phyloP scores from a whole-genome alignment of 495 filamentous ascomycete genomes.

The Sordaria brevicollis region DNA sequence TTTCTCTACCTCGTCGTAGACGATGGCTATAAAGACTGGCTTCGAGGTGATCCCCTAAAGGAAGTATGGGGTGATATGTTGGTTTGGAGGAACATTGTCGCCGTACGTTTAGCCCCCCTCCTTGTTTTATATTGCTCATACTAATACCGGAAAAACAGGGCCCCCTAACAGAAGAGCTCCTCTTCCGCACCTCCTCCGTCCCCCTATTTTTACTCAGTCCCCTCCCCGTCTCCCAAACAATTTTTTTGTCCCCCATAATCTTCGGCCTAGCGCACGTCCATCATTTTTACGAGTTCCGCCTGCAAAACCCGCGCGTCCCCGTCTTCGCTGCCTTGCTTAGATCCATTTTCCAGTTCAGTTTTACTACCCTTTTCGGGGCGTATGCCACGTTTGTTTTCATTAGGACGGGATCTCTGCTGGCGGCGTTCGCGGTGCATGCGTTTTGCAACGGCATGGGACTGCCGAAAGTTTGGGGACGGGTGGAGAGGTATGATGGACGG shows the following conservation, averaged over 20 bases:
- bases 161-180: slow-evolving; percentile 82
- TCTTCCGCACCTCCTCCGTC: slow-evolving; percentile 79
- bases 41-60: slow-evolving; percentile 25
- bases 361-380: slow-evolving; percentile 88
- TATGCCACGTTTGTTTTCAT: slow-evolving; percentile 86
- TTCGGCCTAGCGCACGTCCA: slow-evolving; percentile 94
- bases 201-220: slow-evolving; percentile 74
- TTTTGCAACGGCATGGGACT: slow-evolving; percentile 93
- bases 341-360: slow-evolving; percentile 76
- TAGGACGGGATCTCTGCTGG: slow-evolving; percentile 68
- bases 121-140: neutral
- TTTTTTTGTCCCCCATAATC: slow-evolving; percentile 76
- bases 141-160: slow-evolving; percentile 42
- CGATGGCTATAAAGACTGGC: slow-evolving; percentile 57
- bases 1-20: slow-evolving; percentile 67
- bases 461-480: slow-evolving; percentile 75
- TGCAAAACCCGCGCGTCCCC: slow-evolving; percentile 65
- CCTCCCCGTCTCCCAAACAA: slow-evolving; percentile 43
- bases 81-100: slow-evolving; percentile 46
- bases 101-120: slow-evolving; percentile 24
- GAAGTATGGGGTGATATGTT: slow-evolving; percentile 34
- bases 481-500: slow-evolving; percentile 32
- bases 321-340: slow-evolving; percentile 49
- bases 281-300: slow-evolving; percentile 89
- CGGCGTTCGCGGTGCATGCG: slow-evolving; percentile 63